Percentiles rank a stretch among this genome's conserved stretches.
Evolutionary conservation across 176 grass and related monocot species (phyloP).

Genomic region (Hordeum marinum): DNA sequence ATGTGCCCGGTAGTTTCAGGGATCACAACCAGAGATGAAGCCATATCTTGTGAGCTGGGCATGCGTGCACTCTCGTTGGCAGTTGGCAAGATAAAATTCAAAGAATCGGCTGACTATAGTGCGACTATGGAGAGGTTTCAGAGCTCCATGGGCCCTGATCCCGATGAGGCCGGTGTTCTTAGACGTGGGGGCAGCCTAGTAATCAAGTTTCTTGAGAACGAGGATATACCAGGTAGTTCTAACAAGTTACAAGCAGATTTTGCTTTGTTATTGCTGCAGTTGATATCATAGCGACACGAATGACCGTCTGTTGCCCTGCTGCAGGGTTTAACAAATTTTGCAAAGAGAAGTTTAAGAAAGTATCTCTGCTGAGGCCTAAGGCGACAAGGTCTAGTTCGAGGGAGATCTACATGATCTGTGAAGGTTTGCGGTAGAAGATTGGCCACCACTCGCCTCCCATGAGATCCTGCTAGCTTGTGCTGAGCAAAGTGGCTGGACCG

Average conservation of each 20-base stretch:
- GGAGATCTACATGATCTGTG: slow-evolving; percentile 92
- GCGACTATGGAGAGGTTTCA: slow-evolving; percentile 40
- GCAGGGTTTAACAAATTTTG: slow-evolving; percentile 83
- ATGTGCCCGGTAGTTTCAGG: slow-evolving; percentile 92
- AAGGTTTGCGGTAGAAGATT: slow-evolving; percentile 52
- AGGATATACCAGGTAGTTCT: slow-evolving; percentile 48
- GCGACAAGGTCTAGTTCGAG: slow-evolving; percentile 78
- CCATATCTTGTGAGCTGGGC: slow-evolving; percentile 75
- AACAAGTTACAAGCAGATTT: not conserved
- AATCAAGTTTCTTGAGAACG: slow-evolving; percentile 73
- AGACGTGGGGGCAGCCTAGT: slow-evolving; percentile 61
- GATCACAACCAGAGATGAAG: slow-evolving; percentile 80
- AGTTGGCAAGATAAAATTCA: slow-evolving; percentile 52
- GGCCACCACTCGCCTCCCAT: not conserved
- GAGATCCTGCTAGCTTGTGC: not conserved
- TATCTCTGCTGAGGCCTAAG: slow-evolving; percentile 72
- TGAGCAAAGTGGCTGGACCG: not conserved
- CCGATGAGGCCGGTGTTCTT: slow-evolving; percentile 64
- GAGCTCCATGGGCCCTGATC: slow-evolving; percentile 43
- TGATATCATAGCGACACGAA: not conserved
- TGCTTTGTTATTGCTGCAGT: not conserved
- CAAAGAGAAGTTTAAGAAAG: slow-evolving; percentile 73
- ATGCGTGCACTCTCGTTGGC: slow-evolving; percentile 70
- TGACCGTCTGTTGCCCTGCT: not conserved
- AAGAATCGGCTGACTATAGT: slow-evolving; percentile 21